Evolutionary conservation across 176 grass and related monocot genomes (phyloP).

Genomic region (Avena sativa): DNA sequence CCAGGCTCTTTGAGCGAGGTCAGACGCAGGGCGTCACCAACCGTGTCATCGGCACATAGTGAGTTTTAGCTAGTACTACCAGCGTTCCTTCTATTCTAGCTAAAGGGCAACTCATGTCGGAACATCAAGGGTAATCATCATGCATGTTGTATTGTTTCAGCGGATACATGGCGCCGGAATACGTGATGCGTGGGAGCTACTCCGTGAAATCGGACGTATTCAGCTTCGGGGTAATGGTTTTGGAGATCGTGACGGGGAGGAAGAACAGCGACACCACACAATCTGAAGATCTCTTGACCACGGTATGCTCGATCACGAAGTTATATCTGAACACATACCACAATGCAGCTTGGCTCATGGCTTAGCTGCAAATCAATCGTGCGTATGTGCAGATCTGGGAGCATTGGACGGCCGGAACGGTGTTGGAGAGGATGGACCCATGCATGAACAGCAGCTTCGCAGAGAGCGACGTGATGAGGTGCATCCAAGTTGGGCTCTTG

Average conservation of each 20-base stretch:
- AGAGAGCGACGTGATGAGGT: background rate
- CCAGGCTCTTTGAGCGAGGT: background rate
- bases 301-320: conserved; percentile 8
- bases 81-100: background rate
- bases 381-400: conserved; percentile 23
- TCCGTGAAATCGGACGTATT: conserved; percentile 58
- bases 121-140: background rate
- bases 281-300: conserved; percentile 38
- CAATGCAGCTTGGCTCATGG: background rate
- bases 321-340: background rate
- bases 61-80: background rate
- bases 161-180: conserved; percentile 47
- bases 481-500: conserved; percentile 31
- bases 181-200: conserved; percentile 47
- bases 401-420: conserved; percentile 12
- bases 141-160: background rate
- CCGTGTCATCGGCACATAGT: background rate
- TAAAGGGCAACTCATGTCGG: background rate
- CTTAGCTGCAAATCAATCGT: background rate
- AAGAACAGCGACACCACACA: conserved; percentile 24
- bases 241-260: conserved; percentile 61
- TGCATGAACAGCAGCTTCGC: background rate
- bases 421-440: conserved; percentile 27
- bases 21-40: background rate
- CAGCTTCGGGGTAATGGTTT: conserved; percentile 59